A percentile compares a stretch with the other conserved stretches of the same genome.
Conservation (phyloP, 106 monocot species). For the Narthecium ossifragum region DNA sequence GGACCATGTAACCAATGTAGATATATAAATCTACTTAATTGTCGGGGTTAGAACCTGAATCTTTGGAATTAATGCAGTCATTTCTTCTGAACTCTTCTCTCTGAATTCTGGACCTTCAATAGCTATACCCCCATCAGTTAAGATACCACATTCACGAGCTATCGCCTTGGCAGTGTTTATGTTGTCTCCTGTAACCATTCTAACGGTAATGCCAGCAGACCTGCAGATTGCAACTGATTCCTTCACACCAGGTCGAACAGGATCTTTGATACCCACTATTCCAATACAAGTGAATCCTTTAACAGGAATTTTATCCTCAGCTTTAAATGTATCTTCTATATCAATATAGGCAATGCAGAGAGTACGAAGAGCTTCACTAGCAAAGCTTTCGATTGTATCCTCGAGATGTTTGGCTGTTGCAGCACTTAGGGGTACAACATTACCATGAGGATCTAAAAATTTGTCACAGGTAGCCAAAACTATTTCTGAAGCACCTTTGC, state of each 20-base stretch:
- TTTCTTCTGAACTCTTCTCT: conserved; percentile 36
- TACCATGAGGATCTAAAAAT: conserved; percentile 32
- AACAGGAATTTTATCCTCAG: conserved; percentile 30
- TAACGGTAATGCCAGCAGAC: conserved; percentile 63
- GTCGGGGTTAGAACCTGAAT: conserved; percentile 35
- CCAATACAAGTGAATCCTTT: conserved; percentile 66
- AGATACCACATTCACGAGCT: conserved; percentile 73
- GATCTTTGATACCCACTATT: conserved; percentile 79
- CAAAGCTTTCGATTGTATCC: conserved; percentile 44
- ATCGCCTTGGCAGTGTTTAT: conserved; percentile 80
- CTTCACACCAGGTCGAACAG: conserved; percentile 64
- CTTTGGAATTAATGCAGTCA: conserved; percentile 49
- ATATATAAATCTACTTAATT: background rate
- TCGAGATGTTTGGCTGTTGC: conserved; percentile 22
- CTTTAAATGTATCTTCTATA: conserved; percentile 30
- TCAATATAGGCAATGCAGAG: conserved; percentile 73
- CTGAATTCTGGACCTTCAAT: conserved; percentile 78
- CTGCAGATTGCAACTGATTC: conserved; percentile 68
- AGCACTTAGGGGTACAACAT: conserved; percentile 45
- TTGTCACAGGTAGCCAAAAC: conserved; percentile 56
- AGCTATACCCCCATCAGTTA: conserved; percentile 55
- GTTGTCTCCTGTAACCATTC: conserved; percentile 84
- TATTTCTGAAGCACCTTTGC: conserved; percentile 75
- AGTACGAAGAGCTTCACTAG: conserved; percentile 60
- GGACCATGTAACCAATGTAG: background rate